A percentile compares a stretch with the other conserved stretches of the same genome.
These are phyloP conservation scores for Caryopteris hybrid DNA, from an alignment of 305 asterid genomes.

Conservation along the genomic window DNA sequence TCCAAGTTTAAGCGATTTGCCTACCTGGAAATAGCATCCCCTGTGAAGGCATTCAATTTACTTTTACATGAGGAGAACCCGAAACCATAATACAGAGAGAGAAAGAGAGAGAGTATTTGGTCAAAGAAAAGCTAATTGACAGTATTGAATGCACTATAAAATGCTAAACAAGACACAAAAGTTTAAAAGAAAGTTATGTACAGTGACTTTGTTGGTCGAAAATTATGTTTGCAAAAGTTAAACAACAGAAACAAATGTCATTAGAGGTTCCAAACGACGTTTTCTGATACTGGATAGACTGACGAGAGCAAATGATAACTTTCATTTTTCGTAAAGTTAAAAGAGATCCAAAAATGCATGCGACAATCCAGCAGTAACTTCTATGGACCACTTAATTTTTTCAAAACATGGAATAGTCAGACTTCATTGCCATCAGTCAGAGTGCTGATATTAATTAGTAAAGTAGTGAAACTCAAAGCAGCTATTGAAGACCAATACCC, in stretches of 20 bases:
- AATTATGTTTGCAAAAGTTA: neutral
- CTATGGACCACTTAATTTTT: too few relatives aligned
- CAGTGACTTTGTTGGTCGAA: neutral
- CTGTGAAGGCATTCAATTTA: slow-evolving; percentile 41
- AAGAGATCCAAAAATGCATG: too few relatives aligned
- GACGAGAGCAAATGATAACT: too few relatives aligned
- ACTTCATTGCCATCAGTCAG: neutral
- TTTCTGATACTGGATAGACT: too few relatives aligned
- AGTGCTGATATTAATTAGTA: neutral
- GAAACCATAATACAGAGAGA: neutral
- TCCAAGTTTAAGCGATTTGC: slow-evolving; percentile 48
- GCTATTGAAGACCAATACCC: neutral
- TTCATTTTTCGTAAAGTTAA: too few relatives aligned
- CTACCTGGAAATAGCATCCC: slow-evolving; percentile 82
- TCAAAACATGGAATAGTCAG: neutral
- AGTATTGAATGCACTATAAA: too few relatives aligned
- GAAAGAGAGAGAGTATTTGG: neutral
- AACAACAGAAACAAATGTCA: neutral
- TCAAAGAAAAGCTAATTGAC: neutral
- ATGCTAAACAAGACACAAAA: neutral
- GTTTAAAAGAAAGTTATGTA: neutral
- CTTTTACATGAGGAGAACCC: slow-evolving; percentile 19
- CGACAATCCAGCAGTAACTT: neutral
- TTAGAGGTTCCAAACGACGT: too few relatives aligned
- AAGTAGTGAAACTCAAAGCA: neutral